phyloP scores from a whole-genome alignment of 257 asterid species.

The Ligustrum vulgare region DNA sequence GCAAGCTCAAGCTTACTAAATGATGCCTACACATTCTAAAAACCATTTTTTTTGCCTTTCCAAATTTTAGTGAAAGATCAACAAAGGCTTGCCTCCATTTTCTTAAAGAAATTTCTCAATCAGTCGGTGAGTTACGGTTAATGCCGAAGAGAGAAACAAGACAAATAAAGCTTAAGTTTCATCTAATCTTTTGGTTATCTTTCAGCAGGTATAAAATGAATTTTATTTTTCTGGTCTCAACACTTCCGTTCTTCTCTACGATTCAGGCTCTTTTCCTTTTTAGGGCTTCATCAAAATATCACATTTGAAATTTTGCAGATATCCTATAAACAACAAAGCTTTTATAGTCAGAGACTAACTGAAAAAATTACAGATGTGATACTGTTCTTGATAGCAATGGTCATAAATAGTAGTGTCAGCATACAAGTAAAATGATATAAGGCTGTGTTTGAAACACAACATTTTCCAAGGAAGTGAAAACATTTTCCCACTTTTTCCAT shows the following conservation, averaged over 20 bases:
- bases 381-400: not conserved
- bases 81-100: constrained; percentile 1
- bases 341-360: not conserved
- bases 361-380: not conserved
- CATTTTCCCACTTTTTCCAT: too few relatives aligned
- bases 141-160: not conserved
- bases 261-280: not conserved
- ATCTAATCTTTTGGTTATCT: not conserved
- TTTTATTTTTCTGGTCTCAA: not conserved
- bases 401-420: not conserved
- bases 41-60: not conserved
- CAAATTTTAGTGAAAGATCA: not conserved
- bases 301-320: not conserved
- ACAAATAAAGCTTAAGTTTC: not conserved
- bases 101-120: not conserved
- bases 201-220: not conserved
- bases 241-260: not conserved
- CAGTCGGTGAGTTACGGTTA: not conserved
- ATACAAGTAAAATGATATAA: not conserved
- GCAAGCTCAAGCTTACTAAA: not conserved
- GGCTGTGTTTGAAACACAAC: too few relatives aligned
- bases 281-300: not conserved
- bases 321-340: not conserved
- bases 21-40: not conserved
- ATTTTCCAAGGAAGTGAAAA: too few relatives aligned